A percentile compares a stretch with the other conserved stretches of the same genome.
These are phyloP conservation scores for Guyanaporus albipodus DNA, from an alignment of 768 basidiomycete genomes.

Conservation along the genomic window DNA sequence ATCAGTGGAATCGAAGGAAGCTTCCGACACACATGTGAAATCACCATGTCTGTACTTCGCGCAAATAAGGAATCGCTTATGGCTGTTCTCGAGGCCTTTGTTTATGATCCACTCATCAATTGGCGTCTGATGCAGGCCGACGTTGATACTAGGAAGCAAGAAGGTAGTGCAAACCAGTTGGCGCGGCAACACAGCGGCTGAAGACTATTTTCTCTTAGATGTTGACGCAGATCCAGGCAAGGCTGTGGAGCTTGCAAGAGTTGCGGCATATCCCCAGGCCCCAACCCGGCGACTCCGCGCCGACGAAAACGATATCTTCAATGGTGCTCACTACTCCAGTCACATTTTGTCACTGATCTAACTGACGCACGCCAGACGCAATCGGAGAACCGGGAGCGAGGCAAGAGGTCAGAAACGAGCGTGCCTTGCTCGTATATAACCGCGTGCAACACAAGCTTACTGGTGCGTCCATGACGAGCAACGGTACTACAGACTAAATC, in stretches of 20 bases:
- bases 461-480: slow-evolving; percentile 41
- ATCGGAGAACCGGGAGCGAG: slow-evolving; percentile 53
- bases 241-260: slow-evolving; percentile 59
- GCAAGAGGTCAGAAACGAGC: slow-evolving; percentile 87
- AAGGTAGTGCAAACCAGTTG: slow-evolving; percentile 44
- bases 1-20: slow-evolving; percentile 98
- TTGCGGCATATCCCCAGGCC: slow-evolving; percentile 71
- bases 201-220: slow-evolving; percentile 23
- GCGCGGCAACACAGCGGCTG: slow-evolving; percentile 2
- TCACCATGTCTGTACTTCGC: slow-evolving; percentile 94
- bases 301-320: slow-evolving; percentile 92
- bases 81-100: slow-evolving; percentile 98
- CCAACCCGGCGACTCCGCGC: slow-evolving; percentile 80
- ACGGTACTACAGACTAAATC: not conserved
- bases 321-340: slow-evolving; percentile 50
- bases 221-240: slow-evolving; percentile 49
- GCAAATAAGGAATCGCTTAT: slow-evolving; percentile 99
- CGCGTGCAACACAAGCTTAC: slow-evolving; percentile 95
- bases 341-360: not conserved
- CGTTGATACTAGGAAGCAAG: slow-evolving; percentile 62
- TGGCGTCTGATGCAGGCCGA: slow-evolving; percentile 92
- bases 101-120: slow-evolving; percentile 96
- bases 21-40: slow-evolving; percentile 93
- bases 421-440: slow-evolving; percentile 88
- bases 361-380: slow-evolving; percentile 28